Conservation (phyloP, 768 basidiomycete genomes). For the Psilocybe cubensis region DNA sequence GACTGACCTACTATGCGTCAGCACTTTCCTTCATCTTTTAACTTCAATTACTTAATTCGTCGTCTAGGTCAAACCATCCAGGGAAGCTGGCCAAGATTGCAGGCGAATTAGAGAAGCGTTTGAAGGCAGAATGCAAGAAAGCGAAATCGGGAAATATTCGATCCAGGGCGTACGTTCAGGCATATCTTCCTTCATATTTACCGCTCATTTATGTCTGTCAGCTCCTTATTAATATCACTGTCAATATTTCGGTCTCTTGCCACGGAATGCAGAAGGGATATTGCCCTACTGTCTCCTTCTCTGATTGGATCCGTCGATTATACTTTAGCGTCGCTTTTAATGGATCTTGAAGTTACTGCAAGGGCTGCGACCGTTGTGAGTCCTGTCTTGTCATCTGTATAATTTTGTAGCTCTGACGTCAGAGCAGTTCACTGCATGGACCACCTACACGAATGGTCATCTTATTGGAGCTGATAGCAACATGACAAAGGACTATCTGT, state of each 20-base stretch:
- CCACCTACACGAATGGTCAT: constrained; percentile 88
- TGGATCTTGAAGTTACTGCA: constrained; percentile 76
- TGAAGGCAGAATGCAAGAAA: constrained; percentile 65
- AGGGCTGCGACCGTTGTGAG: constrained; percentile 82
- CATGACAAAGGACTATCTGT: constrained; percentile 72
- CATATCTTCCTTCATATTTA: not conserved
- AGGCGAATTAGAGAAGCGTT: constrained; percentile 75
- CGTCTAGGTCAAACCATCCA: constrained; percentile 69
- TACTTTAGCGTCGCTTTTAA: constrained; percentile 54
- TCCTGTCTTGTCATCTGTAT: constrained; percentile 12
- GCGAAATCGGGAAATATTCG: constrained; percentile 77
- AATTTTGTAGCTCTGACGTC: not conserved
- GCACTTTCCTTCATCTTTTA: constrained; percentile 12
- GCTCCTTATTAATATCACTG: constrained; percentile 81
- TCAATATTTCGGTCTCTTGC: constrained; percentile 81
- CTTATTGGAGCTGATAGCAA: constrained; percentile 77
- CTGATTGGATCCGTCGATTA: constrained; percentile 68
- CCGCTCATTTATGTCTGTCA: constrained; percentile 13
- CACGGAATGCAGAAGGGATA: constrained; percentile 85
- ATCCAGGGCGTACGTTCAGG: constrained; percentile 70
- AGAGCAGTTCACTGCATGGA: constrained; percentile 91
- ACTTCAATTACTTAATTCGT: constrained; percentile 3
- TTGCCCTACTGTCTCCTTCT: constrained; percentile 71
- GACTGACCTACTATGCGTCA: constrained; percentile 82
- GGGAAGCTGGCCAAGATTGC: constrained; percentile 81